These are phyloP conservation scores for Metarhizium robertsii DNA, from an alignment of 2,329 filamentous ascomycete genomes.

Conservation along the genomic window DNA sequence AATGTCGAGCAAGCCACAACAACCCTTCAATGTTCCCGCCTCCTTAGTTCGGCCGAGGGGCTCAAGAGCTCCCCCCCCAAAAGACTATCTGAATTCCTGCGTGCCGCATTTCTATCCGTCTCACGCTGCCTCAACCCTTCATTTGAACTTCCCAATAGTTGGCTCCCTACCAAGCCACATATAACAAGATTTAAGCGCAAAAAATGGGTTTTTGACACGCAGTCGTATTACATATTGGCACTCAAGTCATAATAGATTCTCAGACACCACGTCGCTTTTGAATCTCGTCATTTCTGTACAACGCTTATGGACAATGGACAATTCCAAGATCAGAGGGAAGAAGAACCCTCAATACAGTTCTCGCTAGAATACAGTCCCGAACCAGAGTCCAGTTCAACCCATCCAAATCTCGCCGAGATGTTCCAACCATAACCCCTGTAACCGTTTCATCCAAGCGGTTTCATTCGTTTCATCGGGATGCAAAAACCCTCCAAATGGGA, in stretches of 20 bases:
- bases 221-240: neutral
- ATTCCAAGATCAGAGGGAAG: constrained; percentile 5
- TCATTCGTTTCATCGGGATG: constrained; percentile 4
- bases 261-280: neutral
- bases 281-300: constrained; percentile 2
- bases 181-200: too few relatives aligned
- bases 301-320: constrained; percentile 7
- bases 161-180: too few relatives aligned
- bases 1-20: too few relatives aligned
- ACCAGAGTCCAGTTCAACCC: constrained; percentile 4
- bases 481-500: constrained; percentile 6
- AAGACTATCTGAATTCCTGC: too few relatives aligned
- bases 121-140: too few relatives aligned
- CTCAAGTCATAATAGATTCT: neutral
- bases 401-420: constrained; percentile 6
- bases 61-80: too few relatives aligned
- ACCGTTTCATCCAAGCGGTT: constrained; percentile 2
- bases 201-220: neutral
- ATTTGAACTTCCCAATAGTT: too few relatives aligned
- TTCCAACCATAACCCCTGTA: neutral
- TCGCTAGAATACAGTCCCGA: constrained; percentile 9
- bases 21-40: too few relatives aligned
- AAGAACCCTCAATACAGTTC: constrained; percentile 3
- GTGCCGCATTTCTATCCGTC: too few relatives aligned
- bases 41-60: too few relatives aligned